Evolutionary conservation across 805 yeast species (phyloP).

Genomic region (Zygosaccharomyces lentus): DNA sequence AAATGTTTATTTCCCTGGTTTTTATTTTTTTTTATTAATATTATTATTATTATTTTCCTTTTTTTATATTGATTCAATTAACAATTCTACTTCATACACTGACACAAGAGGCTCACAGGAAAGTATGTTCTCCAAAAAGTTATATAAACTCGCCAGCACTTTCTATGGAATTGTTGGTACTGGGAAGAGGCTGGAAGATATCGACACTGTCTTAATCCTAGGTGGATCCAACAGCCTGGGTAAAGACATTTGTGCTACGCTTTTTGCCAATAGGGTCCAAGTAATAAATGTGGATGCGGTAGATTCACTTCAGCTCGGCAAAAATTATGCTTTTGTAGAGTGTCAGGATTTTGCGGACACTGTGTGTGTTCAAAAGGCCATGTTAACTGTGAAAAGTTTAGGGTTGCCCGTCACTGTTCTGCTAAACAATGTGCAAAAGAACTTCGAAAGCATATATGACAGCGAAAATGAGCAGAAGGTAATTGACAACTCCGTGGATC

Average conservation of each 20-base stretch:
- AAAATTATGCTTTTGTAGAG: constrained; percentile 9
- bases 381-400: constrained; percentile 8
- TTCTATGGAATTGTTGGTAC: constrained; percentile 24
- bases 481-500: constrained; percentile 7
- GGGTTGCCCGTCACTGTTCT: constrained; percentile 12
- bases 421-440: constrained; percentile 23
- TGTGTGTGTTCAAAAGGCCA: constrained; percentile 6
- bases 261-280: constrained; percentile 7
- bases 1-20: neutral
- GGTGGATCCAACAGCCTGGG: constrained; percentile 27
- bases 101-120: neutral
- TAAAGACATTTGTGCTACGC: constrained; percentile 8
- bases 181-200: constrained; percentile 11
- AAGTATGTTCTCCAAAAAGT: constrained; percentile 5
- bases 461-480: neutral
- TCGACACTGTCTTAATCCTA: constrained; percentile 16
- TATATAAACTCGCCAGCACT: constrained; percentile 6
- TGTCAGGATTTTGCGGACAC: constrained; percentile 13
- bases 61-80: neutral
- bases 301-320: neutral
- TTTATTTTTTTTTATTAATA: neutral
- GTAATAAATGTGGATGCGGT: constrained; percentile 20
- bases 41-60: neutral
- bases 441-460: constrained; percentile 7
- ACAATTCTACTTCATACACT: neutral